Evolutionary conservation across 305 asterid species (phyloP).

Genomic region (Fraxinus greggii): DNA sequence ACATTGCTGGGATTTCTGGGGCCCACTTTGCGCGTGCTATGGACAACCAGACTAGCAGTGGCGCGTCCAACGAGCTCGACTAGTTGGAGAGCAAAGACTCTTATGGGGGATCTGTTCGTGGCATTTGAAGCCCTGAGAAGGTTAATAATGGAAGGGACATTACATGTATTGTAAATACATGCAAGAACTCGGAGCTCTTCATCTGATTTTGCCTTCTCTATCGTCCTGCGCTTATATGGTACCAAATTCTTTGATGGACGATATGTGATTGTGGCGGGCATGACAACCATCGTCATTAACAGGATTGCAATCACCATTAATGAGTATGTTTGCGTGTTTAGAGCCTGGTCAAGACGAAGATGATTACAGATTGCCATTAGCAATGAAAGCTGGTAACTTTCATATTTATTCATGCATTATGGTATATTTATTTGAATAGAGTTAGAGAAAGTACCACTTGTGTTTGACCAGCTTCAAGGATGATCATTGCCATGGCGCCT

Average conservation of each 20-base stretch:
- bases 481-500: conserved; percentile 62
- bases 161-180: conserved; percentile 59
- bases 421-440: neutral
- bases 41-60: conserved; percentile 64
- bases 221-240: conserved; percentile 70
- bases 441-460: conserved; percentile 47
- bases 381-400: neutral
- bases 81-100: conserved; percentile 70
- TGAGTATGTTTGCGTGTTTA: conserved; percentile 54
- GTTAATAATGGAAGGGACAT: conserved; percentile 59
- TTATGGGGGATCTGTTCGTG: conserved; percentile 49
- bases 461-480: conserved; percentile 75
- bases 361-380: conserved; percentile 3
- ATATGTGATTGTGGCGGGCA: conserved; percentile 46
- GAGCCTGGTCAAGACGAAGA: conserved; percentile 41
- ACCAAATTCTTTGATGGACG: conserved; percentile 41
- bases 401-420: neutral
- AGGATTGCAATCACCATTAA: conserved; percentile 62
- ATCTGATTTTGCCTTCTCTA: conserved; percentile 61
- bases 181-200: conserved; percentile 74
- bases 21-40: conserved; percentile 53
- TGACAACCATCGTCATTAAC: conserved; percentile 60
- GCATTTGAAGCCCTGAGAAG: conserved; percentile 71
- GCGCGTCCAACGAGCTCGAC: conserved; percentile 91
- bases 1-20: conserved; percentile 57